A percentile compares a stretch with the other conserved stretches of the same genome.
These are phyloP conservation scores for Xylaria curta DNA, from an alignment of 495 filamentous ascomycete genomes.

Conservation along the genomic window DNA sequence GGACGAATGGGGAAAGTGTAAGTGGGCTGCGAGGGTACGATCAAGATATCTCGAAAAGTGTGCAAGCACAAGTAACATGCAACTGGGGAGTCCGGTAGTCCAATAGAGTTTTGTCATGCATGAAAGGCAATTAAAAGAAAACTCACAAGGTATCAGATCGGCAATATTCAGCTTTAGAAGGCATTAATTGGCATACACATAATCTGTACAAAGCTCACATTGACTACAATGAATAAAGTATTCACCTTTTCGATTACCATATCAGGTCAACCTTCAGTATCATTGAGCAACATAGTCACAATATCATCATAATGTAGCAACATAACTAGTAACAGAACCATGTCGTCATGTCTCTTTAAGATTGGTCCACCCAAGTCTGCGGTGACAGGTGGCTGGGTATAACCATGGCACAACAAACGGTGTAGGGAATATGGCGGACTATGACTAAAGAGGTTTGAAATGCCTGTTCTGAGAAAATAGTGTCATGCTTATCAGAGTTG, in stretches of 20 bases:
- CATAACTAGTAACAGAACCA: not conserved
- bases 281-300: not conserved
- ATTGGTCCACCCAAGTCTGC: slow-evolving; percentile 1
- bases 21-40: not conserved
- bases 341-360: slow-evolving; percentile 13
- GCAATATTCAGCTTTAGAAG: not conserved
- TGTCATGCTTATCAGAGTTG: not conserved
- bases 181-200: not conserved
- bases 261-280: not conserved
- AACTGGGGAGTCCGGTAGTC: not conserved
- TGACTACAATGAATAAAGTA: not conserved
- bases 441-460: not conserved
- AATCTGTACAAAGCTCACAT: not conserved
- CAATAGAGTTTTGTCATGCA: not conserved
- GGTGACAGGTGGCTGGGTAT: not conserved
- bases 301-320: not conserved
- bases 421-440: not conserved
- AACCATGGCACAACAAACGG: not conserved
- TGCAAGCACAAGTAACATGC: not conserved
- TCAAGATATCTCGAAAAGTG: not conserved
- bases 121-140: not conserved
- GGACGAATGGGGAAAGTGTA: not conserved
- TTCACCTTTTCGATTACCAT: not conserved
- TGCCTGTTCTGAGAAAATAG: not conserved
- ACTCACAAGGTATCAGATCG: not conserved